Evolutionary conservation across 129 eudicot genomes (phyloP).

Genomic region (Flaveria bidentis): DNA sequence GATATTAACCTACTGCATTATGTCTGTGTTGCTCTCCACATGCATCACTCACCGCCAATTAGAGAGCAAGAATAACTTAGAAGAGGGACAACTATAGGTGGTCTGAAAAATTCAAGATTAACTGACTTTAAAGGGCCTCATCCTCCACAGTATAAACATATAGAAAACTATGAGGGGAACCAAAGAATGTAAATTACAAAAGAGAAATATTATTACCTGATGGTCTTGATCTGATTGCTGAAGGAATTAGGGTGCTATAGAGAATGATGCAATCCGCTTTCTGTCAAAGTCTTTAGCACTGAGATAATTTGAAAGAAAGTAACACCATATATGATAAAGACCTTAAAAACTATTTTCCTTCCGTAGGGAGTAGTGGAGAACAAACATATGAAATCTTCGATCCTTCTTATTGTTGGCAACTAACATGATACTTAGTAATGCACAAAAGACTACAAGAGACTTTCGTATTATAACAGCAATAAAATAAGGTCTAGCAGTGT

Average conservation of each 20-base stretch:
- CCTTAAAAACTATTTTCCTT: neutral
- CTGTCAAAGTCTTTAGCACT: conserved; percentile 14
- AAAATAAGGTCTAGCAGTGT: neutral
- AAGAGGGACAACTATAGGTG: neutral
- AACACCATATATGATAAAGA: conserved; percentile 7
- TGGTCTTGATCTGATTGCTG: conserved; percentile 13
- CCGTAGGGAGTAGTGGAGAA: neutral
- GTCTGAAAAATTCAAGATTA: neutral
- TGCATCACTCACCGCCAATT: neutral
- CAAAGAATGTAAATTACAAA: conserved; percentile 6
- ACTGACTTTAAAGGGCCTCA: neutral
- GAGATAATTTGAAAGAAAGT: neutral
- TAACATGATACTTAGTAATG: neutral
- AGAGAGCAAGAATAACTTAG: neutral
- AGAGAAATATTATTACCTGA: conserved; percentile 23
- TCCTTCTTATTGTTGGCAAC: neutral
- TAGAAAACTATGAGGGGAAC: neutral
- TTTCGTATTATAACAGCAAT: neutral
- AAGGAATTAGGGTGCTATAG: neutral
- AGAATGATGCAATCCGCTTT: conserved; percentile 9
- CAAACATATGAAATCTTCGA: neutral
- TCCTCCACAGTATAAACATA: neutral
- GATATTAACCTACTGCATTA: neutral
- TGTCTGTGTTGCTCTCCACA: neutral
- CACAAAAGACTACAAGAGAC: neutral